Conservation (phyloP, 192 early-diverging fungal genomes). For the Rhizoclosmatium globosum region DNA sequence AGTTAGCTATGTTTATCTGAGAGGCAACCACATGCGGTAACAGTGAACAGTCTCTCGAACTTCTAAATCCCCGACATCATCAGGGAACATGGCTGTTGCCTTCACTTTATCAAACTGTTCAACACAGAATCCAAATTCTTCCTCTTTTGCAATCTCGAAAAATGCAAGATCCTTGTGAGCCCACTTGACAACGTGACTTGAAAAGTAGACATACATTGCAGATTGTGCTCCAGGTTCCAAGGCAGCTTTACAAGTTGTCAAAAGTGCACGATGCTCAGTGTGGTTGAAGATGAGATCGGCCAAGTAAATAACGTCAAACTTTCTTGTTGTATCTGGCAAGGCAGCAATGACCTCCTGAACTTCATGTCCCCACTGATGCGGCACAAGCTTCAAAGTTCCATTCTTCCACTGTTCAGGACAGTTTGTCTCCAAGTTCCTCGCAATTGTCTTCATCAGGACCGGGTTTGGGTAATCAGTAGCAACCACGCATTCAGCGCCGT, state of each 20-base stretch:
- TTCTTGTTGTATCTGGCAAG: slow-evolving; percentile 23
- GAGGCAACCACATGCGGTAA: slow-evolving; percentile 80
- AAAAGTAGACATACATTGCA: slow-evolving; percentile 74
- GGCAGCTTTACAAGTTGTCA: slow-evolving; percentile 71
- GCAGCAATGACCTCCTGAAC: slow-evolving; percentile 48
- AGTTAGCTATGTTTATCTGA: slow-evolving; percentile 54
- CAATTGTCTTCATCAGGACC: slow-evolving; percentile 79
- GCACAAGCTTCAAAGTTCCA: slow-evolving; percentile 14
- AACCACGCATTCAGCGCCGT: slow-evolving; percentile 47
- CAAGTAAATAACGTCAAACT: slow-evolving; percentile 84
- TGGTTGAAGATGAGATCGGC: slow-evolving; percentile 91
- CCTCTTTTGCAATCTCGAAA: slow-evolving; percentile 71
- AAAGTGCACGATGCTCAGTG: slow-evolving; percentile 80
- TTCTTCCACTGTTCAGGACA: slow-evolving; percentile 36
- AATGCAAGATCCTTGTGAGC: slow-evolving; percentile 83
- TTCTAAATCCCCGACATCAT: slow-evolving; percentile 80
- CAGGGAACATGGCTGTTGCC: slow-evolving; percentile 86
- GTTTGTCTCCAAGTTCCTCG: slow-evolving; percentile 69
- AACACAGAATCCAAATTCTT: slow-evolving; percentile 72
- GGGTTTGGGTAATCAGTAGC: slow-evolving; percentile 82
- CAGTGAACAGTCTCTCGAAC: slow-evolving; percentile 85
- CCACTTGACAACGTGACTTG: slow-evolving; percentile 84
- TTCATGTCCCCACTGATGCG: slow-evolving; percentile 77
- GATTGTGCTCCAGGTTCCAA: slow-evolving; percentile 56
- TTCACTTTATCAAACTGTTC: slow-evolving; percentile 74